These are phyloP conservation scores for Aspergillus sergii DNA, from an alignment of 2,329 filamentous ascomycete species.

Conservation along the genomic window DNA sequence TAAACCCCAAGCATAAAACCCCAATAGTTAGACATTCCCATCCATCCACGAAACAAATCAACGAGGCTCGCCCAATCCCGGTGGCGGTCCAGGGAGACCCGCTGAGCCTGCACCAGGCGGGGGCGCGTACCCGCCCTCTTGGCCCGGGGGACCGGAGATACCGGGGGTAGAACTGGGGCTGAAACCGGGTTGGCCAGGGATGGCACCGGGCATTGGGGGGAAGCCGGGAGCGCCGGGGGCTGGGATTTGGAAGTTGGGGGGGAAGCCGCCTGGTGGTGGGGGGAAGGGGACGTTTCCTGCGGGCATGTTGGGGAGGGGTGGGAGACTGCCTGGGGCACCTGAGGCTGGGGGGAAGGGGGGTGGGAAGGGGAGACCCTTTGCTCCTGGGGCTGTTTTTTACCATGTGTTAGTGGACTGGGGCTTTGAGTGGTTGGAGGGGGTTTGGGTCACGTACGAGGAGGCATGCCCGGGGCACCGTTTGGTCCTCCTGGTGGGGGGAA, in stretches of 20 bases:
- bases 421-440: neutral
- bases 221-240: conserved; percentile 32
- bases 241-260: conserved; percentile 51
- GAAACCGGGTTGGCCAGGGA: conserved; percentile 30
- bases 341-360: conserved; percentile 43
- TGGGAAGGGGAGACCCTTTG: conserved; percentile 57
- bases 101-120: conserved; percentile 29
- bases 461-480: conserved; percentile 45
- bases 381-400: conserved; percentile 55
- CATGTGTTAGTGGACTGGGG: conserved; percentile 14
- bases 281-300: conserved; percentile 45
- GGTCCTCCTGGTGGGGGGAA: conserved; percentile 48
- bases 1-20: neutral
- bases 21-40: neutral
- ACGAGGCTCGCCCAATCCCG: conserved; percentile 34
- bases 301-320: conserved; percentile 44
- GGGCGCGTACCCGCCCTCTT: conserved; percentile 29
- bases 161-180: conserved; percentile 32
- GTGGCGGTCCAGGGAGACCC: conserved; percentile 26
- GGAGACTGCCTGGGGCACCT: conserved; percentile 40
- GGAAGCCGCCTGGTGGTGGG: conserved; percentile 42
- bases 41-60: conserved; percentile 14
- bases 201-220: conserved; percentile 31
- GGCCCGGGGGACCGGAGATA: conserved; percentile 31
- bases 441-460: conserved; percentile 55